phyloP scores from a whole-genome alignment of 805 yeast genomes.

The Pichia californica region DNA sequence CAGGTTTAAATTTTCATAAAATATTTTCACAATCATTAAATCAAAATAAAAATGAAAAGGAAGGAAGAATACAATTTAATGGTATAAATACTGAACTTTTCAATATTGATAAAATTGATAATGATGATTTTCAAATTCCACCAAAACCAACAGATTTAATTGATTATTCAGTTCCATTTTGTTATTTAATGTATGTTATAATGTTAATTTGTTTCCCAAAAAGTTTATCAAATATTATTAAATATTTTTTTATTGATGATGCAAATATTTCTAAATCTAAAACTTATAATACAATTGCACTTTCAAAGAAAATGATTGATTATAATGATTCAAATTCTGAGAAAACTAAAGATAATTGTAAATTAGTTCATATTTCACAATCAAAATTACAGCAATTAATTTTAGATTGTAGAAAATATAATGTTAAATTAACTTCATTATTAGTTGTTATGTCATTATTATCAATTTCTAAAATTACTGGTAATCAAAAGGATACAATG shows the following conservation, averaged over 20 bases:
- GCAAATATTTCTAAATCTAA: constrained; percentile 3
- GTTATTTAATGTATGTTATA: constrained; percentile 6
- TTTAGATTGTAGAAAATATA: constrained; percentile 3
- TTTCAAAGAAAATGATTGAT: constrained; percentile 4
- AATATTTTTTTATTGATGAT: constrained; percentile 12
- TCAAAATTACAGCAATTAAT: constrained; percentile 1
- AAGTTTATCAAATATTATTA: not conserved
- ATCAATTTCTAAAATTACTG: constrained; percentile 11
- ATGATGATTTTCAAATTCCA: constrained; percentile 4
- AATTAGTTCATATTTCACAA: constrained; percentile 5
- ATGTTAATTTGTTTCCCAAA: constrained; percentile 9
- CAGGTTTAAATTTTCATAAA: constrained; percentile 27
- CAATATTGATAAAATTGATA: constrained; percentile 1
- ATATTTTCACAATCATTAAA: constrained; percentile 15
- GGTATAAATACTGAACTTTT: constrained; percentile 2
- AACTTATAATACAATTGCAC: constrained; percentile 6
- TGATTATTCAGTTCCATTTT: constrained; percentile 12
- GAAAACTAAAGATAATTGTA: constrained; percentile 7
- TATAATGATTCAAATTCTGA: not conserved
- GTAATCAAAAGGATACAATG: constrained; percentile 9
- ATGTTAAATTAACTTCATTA: constrained; percentile 13
- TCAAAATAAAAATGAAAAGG: not conserved
- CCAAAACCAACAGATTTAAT: constrained; percentile 12
- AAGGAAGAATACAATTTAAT: not conserved
- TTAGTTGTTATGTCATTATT: constrained; percentile 8